Base-by-base conservation (phyloP, 169 alveolate genomes). In the Cryptosporidium ryanae region DNA sequence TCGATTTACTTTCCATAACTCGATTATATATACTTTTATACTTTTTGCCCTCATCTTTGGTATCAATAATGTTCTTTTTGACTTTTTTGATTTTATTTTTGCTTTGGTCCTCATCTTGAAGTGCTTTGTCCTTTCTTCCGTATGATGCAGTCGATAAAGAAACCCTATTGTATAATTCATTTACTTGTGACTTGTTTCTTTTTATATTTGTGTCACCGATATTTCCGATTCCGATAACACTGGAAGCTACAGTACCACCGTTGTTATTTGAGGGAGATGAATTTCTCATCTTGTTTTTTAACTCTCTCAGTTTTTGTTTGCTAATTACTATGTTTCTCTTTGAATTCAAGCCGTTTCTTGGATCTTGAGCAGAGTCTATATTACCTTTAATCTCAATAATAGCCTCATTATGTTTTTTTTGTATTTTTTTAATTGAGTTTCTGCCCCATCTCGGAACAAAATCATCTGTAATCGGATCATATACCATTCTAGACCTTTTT, bases 401-500 rank as follows among this genome's bases (percentile, higher is more conserved):
- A 48, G 94, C 93, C 66, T 91, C 84, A 65, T 92, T 93, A 15
- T 76, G 64, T 68, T 82, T 66, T 29, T 91, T 89, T 65, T 93
- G 92, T 13, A 93, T 90, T 67, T 93, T 90, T 65, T 91, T 93
- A 31, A 76, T 82, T 25, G 94, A 82, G n/a, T 90, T 87, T 44
- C 61, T 67, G 17, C 97, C 97, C 93, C 93, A 94, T 57, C 97
- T 82, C 32, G 95, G 95, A 15, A 93, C 95, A 91, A 93, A 94
- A 18, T 92, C 94, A 44, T 93, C 93, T 1, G 92, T 82, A 31
- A 82, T 84, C 25, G 90, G 93, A 59, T 93, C 95, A 82, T 70
- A 94, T 32, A 94, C 95, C 92, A 93, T 82, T 82, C 94, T 90
- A 12, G 94, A 84, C 63, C 95, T 91, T 82, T 92, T 94, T 65